Conservation (phyloP, 768 basidiomycete species). For the Podaxis sp. region DNA sequence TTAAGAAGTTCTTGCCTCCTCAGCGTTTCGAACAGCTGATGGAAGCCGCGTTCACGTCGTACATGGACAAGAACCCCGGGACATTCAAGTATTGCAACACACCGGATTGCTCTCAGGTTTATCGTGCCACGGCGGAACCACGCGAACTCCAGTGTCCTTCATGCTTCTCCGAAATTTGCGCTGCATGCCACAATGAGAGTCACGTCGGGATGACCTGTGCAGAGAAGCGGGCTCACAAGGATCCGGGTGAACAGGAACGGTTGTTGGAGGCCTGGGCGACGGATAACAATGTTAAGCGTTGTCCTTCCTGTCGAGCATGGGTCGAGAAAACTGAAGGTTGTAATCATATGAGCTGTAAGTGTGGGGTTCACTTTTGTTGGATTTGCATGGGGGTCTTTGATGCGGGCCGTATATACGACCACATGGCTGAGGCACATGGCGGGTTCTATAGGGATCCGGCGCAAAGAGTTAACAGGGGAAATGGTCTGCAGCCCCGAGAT, state of each 20-base stretch:
- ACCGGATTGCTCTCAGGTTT: constrained; percentile 70
- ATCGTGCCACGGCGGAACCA: constrained; percentile 34
- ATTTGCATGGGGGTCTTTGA: constrained; percentile 18
- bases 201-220: constrained; percentile 55
- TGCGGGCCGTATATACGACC: constrained; percentile 13
- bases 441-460: neutral
- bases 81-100: constrained; percentile 71
- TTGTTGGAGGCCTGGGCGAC: constrained; percentile 40
- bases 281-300: constrained; percentile 40
- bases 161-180: constrained; percentile 49
- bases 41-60: constrained; percentile 52
- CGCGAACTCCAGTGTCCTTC: constrained; percentile 47
- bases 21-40: constrained; percentile 52
- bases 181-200: constrained; percentile 45
- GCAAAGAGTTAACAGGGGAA: neutral
- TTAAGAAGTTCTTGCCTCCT: constrained; percentile 49
- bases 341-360: constrained; percentile 54
- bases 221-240: constrained; percentile 31
- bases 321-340: constrained; percentile 55
- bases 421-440: constrained; percentile 15
- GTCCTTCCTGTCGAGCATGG: constrained; percentile 43
- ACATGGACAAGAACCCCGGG: constrained; percentile 54
- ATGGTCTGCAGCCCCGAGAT: neutral
- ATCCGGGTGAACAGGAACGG: constrained; percentile 41
- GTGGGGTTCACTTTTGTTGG: constrained; percentile 41